Percentiles rank a stretch among this genome's conserved stretches.
Evolutionary conservation across 768 basidiomycete genomes (phyloP).

Genomic region (Tylopilus balloui): DNA sequence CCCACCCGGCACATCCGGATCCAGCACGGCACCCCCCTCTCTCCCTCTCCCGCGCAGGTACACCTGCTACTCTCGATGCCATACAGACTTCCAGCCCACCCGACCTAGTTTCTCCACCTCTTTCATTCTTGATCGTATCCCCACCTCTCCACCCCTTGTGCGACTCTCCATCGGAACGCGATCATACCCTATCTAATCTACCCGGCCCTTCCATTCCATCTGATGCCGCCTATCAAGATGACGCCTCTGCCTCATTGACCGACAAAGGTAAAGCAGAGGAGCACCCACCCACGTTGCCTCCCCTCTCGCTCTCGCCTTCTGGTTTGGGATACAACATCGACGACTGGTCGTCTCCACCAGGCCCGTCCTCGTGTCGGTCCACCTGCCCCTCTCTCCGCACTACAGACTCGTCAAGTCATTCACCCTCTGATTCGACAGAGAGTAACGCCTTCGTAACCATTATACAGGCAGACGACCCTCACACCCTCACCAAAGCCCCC

Average conservation of each 20-base stretch:
- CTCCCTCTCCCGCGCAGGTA: neutral
- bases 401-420: constrained; percentile 21
- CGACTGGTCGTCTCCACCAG: constrained; percentile 34
- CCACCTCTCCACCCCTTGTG: neutral
- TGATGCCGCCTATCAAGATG: constrained; percentile 10
- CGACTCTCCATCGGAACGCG: constrained; percentile 4
- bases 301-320: constrained; percentile 56
- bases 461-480: constrained; percentile 12
- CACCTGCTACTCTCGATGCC: too few relatives aligned
- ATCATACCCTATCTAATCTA: constrained; percentile 26
- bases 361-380: constrained; percentile 35
- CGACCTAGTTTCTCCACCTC: constrained; percentile 7
- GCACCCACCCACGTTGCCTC: constrained; percentile 58
- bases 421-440: constrained; percentile 13
- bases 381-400: constrained; percentile 38
- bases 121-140: constrained; percentile 8
- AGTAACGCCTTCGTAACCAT: too few relatives aligned
- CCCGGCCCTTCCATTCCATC: constrained; percentile 15
- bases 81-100: neutral
- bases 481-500: constrained; percentile 29
- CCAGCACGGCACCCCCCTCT: neutral
- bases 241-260: constrained; percentile 24
- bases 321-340: constrained; percentile 43
- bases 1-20: constrained; percentile 11
- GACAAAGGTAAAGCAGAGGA: constrained; percentile 55